Evolutionary conservation across 1,139 yeast species (phyloP).

Genomic region (Arxiozyma telluris): DNA sequence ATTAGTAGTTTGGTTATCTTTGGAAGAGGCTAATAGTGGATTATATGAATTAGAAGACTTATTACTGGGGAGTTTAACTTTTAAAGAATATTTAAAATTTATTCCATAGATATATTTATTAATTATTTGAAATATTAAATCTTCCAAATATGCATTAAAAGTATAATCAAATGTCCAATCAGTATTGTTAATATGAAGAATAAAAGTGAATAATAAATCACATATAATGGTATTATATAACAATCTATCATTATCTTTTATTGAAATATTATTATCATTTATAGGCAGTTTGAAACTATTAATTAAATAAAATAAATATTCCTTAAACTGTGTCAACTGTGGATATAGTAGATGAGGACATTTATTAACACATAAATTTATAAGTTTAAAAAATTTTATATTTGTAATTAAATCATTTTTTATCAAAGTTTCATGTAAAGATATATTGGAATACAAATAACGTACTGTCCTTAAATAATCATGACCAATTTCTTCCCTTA

Average conservation of each 20-base stretch:
- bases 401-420: conserved; percentile 10
- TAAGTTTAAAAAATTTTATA: conserved; percentile 15
- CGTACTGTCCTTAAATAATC: conserved; percentile 11
- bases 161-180: conserved; percentile 2
- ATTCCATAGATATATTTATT: conserved; percentile 15
- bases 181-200: conserved; percentile 1
- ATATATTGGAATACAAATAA: conserved; percentile 9
- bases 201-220: conserved; percentile 4
- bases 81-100: conserved; percentile 18
- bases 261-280: background rate
- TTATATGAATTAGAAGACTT: background rate
- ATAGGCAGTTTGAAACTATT: background rate
- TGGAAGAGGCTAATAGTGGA: background rate
- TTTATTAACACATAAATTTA: conserved; percentile 15
- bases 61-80: conserved; percentile 6
- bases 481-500: conserved; percentile 15
- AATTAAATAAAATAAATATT: conserved; percentile 5
- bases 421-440: conserved; percentile 10
- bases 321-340: conserved; percentile 7
- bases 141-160: conserved; percentile 7
- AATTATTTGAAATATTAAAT: conserved; percentile 10
- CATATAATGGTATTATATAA: background rate
- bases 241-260: background rate
- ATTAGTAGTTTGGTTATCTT: background rate
- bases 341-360: conserved; percentile 11